phyloP scores from a whole-genome alignment of 2,329 filamentous ascomycete species.

The Venturia oleaginea region DNA sequence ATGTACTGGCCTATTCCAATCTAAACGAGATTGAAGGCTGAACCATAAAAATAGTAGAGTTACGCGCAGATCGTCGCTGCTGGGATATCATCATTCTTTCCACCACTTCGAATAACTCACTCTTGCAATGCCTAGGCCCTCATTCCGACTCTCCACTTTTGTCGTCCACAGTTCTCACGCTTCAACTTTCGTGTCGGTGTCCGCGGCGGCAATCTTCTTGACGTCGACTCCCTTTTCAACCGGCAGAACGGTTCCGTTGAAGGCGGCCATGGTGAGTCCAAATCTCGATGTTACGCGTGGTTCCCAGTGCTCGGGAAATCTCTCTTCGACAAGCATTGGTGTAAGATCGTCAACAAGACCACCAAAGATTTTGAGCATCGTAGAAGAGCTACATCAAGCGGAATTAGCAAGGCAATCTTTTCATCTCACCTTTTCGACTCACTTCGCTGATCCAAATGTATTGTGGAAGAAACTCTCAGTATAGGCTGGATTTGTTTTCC shows the following conservation, averaged over 20 bases:
- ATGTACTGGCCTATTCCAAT: no score
- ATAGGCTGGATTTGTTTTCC: slow-evolving; percentile 28
- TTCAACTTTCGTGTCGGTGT: neutral
- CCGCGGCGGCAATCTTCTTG: slow-evolving; percentile 15
- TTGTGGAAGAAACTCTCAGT: slow-evolving; percentile 30
- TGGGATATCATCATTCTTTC: neutral
- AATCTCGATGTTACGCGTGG: slow-evolving; percentile 29
- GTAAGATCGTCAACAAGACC: slow-evolving; percentile 29
- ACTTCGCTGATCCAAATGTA: slow-evolving; percentile 33
- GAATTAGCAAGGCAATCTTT: neutral
- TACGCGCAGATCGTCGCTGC: neutral
- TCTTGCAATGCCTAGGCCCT: neutral
- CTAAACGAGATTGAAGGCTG: no score
- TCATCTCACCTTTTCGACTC: slow-evolving; percentile 14
- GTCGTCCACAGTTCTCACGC: neutral
- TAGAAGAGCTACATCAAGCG: slow-evolving; percentile 26
- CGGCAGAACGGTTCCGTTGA: slow-evolving; percentile 32
- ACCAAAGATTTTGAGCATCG: slow-evolving; percentile 35
- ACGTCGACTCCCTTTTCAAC: slow-evolving; percentile 30
- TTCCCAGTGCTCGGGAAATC: slow-evolving; percentile 34
- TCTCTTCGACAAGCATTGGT: slow-evolving; percentile 33
- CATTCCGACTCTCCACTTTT: neutral
- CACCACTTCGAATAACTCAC: neutral
- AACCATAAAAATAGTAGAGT: no score
- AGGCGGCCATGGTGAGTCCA: slow-evolving; percentile 34